Evolutionary conservation across 2,329 filamentous ascomycete genomes (phyloP), one percentile per base, ranked within the genome.

Genomic region (Plectosphaerella plurivora): DNA sequence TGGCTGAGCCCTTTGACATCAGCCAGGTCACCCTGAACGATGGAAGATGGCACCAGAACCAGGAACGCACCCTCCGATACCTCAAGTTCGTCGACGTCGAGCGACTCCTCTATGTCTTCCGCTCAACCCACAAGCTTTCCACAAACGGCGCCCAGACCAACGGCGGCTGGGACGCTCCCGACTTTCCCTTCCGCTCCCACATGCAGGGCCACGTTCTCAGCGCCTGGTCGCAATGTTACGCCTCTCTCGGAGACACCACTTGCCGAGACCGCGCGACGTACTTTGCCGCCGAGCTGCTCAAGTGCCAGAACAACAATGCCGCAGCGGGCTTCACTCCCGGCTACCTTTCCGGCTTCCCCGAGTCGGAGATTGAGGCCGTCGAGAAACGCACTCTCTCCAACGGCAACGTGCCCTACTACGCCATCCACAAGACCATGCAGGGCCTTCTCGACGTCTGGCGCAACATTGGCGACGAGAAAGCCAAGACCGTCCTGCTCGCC

Each of bases 391-490:
- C 66, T 0, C 62, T 79, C 12, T 68, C 35, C 49, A 76, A 73
- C 42, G 76, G 76, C 25, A 79, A 79, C 46, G 77, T 81, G 1
- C 76, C 76, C 0, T 81, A 79, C 61, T 81, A 81, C 53, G 71
- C 72, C 20, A 67, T 80, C n/a, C 77, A 81, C 63, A 81, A 80
- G 65, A 78, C 73, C 1, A 69, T 80, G 60, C 72, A 74, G 1
- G 77, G 77, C 0, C 66, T 80, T 11, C 69, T 79, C 1, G 77
- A 81, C 45, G 73, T 76, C 3, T 79, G 75, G 68, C 68, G 71
- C 5, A 63, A 68, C 16, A 63, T 76, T 11, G 74, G 72, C 3
- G 71, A 76, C 56, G 58, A 62, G 0, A 71, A 63, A 4, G 73
- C 77, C 6, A 65, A 66, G 5, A 65, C 71, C 2, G 75, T 76